Percentiles rank a stretch among this genome's conserved stretches.
Evolutionary conservation across 805 yeast genomes (phyloP).

Genomic region (Torulaspora franciscae): DNA sequence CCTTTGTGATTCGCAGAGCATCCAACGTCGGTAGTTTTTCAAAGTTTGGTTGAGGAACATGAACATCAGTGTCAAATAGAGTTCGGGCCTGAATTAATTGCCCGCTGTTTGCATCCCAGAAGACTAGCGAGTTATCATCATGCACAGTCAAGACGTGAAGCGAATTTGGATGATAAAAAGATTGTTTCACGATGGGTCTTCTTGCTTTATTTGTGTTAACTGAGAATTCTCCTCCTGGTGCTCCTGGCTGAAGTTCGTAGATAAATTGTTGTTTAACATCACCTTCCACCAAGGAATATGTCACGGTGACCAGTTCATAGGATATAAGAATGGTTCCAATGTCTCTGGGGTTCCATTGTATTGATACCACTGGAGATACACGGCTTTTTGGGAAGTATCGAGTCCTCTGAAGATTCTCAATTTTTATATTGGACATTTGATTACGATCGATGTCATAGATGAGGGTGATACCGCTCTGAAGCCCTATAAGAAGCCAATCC

Average conservation of each 20-base stretch:
- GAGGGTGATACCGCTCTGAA: conserved; percentile 65
- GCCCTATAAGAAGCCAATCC: conserved; percentile 81
- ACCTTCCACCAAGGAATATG: conserved; percentile 61
- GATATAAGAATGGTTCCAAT: conserved; percentile 71
- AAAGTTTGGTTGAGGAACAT: conserved; percentile 40
- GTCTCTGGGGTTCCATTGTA: conserved; percentile 87
- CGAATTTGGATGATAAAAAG: conserved; percentile 91
- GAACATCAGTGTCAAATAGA: conserved; percentile 58
- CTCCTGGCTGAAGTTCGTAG: conserved; percentile 60
- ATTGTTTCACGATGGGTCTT: conserved; percentile 43
- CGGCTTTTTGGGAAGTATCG: conserved; percentile 52
- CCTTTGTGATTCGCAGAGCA: conserved; percentile 44
- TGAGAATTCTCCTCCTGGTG: conserved; percentile 62
- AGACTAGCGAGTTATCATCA: conserved; percentile 76
- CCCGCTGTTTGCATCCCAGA: conserved; percentile 89
- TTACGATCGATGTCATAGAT: conserved; percentile 83
- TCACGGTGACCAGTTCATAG: conserved; percentile 62
- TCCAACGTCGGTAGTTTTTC: conserved; percentile 20
- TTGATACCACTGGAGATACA: conserved; percentile 57
- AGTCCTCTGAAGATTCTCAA: conserved; percentile 65
- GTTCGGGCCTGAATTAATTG: conserved; percentile 70
- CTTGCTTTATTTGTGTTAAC: conserved; percentile 30
- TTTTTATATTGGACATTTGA: conserved; percentile 53
- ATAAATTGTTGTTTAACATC: conserved; percentile 52
- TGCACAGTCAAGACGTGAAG: conserved; percentile 75